These are phyloP conservation scores for Candida ponderosae DNA, from an alignment of 805 yeast species.

Conservation along the genomic window DNA sequence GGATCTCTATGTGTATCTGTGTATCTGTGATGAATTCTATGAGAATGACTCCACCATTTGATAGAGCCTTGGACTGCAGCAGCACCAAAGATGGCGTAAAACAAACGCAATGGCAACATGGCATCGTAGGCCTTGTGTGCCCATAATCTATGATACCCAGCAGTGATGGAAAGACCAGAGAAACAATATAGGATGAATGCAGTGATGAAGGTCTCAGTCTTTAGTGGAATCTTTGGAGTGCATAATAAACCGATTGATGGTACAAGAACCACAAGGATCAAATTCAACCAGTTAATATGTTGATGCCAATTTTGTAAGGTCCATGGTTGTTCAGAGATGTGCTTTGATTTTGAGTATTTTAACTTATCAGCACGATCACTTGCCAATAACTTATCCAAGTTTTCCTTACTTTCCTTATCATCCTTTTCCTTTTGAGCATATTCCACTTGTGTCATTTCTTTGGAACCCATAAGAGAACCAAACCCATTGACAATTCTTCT, in stretches of 20 bases:
- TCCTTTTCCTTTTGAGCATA: conserved; percentile 54
- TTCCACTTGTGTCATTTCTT: conserved; percentile 58
- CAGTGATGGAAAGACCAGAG: conserved; percentile 73
- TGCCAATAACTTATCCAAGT: conserved; percentile 33
- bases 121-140: conserved; percentile 70
- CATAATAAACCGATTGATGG: conserved; percentile 47
- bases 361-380: conserved; percentile 34
- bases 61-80: conserved; percentile 80
- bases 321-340: conserved; percentile 77
- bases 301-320: conserved; percentile 62
- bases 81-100: conserved; percentile 73
- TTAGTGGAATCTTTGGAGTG: conserved; percentile 40
- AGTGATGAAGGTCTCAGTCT: conserved; percentile 31
- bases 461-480: conserved; percentile 77
- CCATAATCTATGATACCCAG: conserved; percentile 78
- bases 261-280: conserved; percentile 51
- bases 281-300: conserved; percentile 75
- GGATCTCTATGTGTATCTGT: conserved; percentile 82
- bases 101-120: conserved; percentile 48
- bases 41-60: conserved; percentile 87
- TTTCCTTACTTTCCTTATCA: conserved; percentile 20
- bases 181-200: conserved; percentile 45
- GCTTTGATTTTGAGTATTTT: conserved; percentile 33
- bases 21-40: conserved; percentile 80
- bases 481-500: conserved; percentile 76